Evolutionary conservation across 2,329 filamentous ascomycete species (phyloP).

Genomic region (Fusarium compactum): DNA sequence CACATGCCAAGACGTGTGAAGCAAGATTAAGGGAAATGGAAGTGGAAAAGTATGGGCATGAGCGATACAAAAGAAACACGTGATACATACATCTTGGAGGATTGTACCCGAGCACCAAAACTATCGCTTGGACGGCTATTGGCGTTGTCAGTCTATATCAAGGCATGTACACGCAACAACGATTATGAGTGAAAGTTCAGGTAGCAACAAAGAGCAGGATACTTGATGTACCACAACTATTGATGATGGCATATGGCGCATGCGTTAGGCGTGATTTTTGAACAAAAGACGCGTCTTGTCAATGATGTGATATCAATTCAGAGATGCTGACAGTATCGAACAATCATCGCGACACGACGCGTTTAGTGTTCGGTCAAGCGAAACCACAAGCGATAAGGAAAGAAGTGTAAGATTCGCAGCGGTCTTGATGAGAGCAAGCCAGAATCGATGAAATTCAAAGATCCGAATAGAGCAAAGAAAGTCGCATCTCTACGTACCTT

Average conservation of each 20-base stretch:
- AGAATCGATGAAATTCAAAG: not conserved
- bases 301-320: conserved; percentile 1
- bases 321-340: conserved; percentile 21
- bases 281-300: conserved; percentile 26
- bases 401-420: not conserved
- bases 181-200: conserved; percentile 46
- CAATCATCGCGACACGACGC: conserved; percentile 25
- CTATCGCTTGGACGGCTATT: conserved; percentile 37
- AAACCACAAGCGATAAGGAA: not conserved
- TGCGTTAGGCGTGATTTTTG: conserved; percentile 11
- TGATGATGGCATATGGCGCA: conserved; percentile 10
- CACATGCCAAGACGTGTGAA: conserved; percentile 36
- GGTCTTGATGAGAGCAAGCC: not conserved
- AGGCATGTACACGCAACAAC: conserved; percentile 28
- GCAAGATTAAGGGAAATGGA: conserved; percentile 13
- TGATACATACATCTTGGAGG: conserved; percentile 41
- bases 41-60: conserved; percentile 9
- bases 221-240: conserved; percentile 16
- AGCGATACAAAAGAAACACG: conserved; percentile 17
- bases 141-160: conserved; percentile 41
- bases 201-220: conserved; percentile 34
- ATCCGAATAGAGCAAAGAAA: conserved; percentile 4
- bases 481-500: conserved; percentile 44
- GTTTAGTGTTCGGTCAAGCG: conserved; percentile 2
- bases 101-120: not conserved